These are phyloP conservation scores for Solanum rostratum DNA, from an alignment of 257 asterid genomes.

Conservation along the genomic window DNA sequence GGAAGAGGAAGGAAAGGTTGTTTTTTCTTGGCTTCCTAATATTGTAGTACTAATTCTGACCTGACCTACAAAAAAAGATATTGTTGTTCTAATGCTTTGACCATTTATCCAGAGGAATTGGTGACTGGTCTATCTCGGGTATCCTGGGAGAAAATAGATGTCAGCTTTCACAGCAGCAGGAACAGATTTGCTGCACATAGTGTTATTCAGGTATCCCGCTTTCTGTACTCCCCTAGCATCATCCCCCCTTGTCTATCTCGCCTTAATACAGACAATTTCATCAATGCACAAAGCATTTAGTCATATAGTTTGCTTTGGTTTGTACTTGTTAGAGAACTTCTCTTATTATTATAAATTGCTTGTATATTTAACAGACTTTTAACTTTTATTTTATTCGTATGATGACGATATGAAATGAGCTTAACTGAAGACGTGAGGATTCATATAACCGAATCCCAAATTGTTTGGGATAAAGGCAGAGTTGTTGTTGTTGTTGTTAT, in stretches of 20 bases:
- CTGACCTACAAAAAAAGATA: neutral
- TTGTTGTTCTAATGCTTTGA: conserved; percentile 1
- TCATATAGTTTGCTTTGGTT: neutral
- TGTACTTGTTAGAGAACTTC: neutral
- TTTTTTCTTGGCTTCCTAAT: neutral
- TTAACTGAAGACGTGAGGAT: neutral
- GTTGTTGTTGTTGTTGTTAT: neutral
- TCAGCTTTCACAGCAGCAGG: conserved; percentile 83
- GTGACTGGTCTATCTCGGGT: conserved; percentile 74
- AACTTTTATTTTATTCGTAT: neutral
- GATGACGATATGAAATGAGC: neutral
- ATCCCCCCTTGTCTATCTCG: neutral
- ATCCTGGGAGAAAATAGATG: conserved; percentile 97
- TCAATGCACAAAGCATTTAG: neutral
- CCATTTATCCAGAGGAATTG: conserved; percentile 49
- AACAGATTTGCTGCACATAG: conserved; percentile 83
- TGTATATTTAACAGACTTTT: neutral
- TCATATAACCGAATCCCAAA: neutral
- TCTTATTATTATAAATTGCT: neutral
- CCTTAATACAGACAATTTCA: neutral
- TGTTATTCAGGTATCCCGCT: conserved; percentile 66
- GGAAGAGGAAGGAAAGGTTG: neutral
- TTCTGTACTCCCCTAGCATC: neutral
- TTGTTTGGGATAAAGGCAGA: neutral
- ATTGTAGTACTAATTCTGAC: neutral